A percentile compares a stretch with the other conserved stretches of the same genome.
Evolutionary conservation across 108 stramenopile species (phyloP).

Genomic region (Discostella pseudostelligera): DNA sequence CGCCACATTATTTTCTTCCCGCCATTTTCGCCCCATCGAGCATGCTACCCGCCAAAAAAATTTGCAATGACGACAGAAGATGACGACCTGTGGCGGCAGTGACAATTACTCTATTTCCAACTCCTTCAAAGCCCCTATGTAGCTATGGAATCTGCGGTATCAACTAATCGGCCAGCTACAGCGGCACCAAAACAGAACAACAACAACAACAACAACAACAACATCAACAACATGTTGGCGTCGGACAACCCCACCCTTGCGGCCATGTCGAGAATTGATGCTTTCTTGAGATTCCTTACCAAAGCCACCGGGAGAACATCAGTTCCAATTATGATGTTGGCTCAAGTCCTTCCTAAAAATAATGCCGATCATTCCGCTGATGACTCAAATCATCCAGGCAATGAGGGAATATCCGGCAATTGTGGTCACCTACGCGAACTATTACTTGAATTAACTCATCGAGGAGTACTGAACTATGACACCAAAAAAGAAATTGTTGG

Average conservation of each 20-base stretch:
- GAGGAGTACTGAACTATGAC: conserved; percentile 54
- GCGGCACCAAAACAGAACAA: not conserved
- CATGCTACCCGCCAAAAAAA: no score
- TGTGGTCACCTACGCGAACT: conserved; percentile 12
- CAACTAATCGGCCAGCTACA: no score
- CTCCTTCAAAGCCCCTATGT: no score
- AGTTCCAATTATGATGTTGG: conserved; percentile 54
- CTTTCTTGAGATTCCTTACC: conserved; percentile 77
- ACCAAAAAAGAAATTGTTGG: conserved; percentile 42
- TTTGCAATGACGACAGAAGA: no score
- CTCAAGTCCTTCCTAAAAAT: conserved; percentile 44
- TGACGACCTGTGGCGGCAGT: no score
- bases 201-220: not conserved
- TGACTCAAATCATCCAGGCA: not conserved
- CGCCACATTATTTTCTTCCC: no score
- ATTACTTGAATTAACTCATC: conserved; percentile 38
- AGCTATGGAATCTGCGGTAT: no score
- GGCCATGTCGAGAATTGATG: conserved; percentile 52
- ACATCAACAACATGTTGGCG: not conserved
- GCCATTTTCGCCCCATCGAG: no score
- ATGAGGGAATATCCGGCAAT: not conserved
- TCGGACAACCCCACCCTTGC: not conserved
- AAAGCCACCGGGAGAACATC: conserved; percentile 64
- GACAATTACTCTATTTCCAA: no score
- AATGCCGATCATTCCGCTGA: conserved; percentile 7